Evolutionary conservation across 164 flowering plant species (phyloP), one percentile per base, ranked within the genome.

Genomic region (Stephania yunnanensis): DNA sequence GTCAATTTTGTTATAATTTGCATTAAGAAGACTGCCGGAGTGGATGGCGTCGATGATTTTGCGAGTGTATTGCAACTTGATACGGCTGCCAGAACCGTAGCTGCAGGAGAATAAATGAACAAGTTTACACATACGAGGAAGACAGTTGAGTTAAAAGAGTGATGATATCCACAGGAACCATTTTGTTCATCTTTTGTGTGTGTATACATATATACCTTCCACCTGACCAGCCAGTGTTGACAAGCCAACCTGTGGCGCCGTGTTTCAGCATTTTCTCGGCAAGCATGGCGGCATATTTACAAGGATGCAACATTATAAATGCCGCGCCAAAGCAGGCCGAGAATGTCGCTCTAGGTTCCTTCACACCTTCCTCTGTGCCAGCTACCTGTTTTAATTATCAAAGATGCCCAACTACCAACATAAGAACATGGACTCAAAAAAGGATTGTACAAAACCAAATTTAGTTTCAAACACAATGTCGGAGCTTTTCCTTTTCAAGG

Each of bases 271-370:
- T 96, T 81, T 96, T 96, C 77, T 91, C 95, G 75, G 99, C 98
- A 58, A 96, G 83, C 99, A 96, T 92, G 15, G 97, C 97, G 22
- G 98, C 99, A 77, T 96, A 96, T 80, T 89, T 89, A 30, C 98
- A 94, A 25, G 99, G 99, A 74, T 96, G 99, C 87, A 96, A 55
- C 99, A 96, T 96, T 76, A 96, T 94, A 52, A 96, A 96, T 61
- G 99, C 99, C n/a, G 99, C 99, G 29, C 99, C 99, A 78, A 94
- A 96, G 79, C 99, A 96, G 61, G 99, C 98, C 29, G 98, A 96
- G 81, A 96, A 96, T 66, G 98, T 96, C 31, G 99, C 97, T 53
- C 78, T 79, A 48, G 99, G 99, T 80, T 96, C 99, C 82, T 91
- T 96, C 4, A 96, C 79, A 58, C 98, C 99, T 1, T 96, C 99